phyloP scores from a whole-genome alignment of 306 rosid species.

The Betula pendula region DNA sequence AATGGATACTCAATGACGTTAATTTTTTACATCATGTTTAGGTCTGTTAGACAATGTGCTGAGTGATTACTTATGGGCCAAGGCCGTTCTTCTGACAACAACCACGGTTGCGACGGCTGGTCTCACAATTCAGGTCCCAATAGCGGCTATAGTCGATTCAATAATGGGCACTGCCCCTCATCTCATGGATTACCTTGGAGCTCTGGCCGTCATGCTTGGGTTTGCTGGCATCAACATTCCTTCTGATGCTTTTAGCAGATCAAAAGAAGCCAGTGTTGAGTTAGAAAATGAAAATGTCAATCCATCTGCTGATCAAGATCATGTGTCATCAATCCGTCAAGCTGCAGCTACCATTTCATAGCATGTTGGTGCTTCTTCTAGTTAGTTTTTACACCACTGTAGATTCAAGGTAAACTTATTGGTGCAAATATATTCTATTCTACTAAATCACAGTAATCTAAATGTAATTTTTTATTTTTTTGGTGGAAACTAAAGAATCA shows the following conservation, averaged over 20 bases:
- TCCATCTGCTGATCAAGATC: conserved; percentile 26
- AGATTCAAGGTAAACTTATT: conserved; percentile 7
- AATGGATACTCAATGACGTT: neutral
- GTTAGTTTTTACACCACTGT: neutral
- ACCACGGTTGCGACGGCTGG: conserved; percentile 98
- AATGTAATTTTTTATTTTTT: neutral
- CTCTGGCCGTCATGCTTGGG: conserved; percentile 76
- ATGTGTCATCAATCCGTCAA: conserved; percentile 23
- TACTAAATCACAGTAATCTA: neutral
- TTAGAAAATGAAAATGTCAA: conserved; percentile 40
- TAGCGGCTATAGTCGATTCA: conserved; percentile 88
- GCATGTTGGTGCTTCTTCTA: conserved; percentile 10
- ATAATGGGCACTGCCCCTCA: conserved; percentile 76
- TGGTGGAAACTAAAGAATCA: no score
- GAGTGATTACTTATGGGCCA: conserved; percentile 95
- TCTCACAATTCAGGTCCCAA: conserved; percentile 89
- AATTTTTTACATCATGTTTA: conserved; percentile 26
- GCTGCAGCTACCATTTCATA: conserved; percentile 34
- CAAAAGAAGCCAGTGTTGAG: conserved; percentile 43
- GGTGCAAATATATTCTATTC: conserved; percentile 7
- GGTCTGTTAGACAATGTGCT: conserved; percentile 93
- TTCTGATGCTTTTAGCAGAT: conserved; percentile 41
- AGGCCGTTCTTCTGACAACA: conserved; percentile 94
- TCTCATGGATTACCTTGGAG: conserved; percentile 79
- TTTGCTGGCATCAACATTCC: conserved; percentile 89